Evolutionary conservation across 352 stramenopile genomes (phyloP).

Genomic region (Phytophthora quininea): DNA sequence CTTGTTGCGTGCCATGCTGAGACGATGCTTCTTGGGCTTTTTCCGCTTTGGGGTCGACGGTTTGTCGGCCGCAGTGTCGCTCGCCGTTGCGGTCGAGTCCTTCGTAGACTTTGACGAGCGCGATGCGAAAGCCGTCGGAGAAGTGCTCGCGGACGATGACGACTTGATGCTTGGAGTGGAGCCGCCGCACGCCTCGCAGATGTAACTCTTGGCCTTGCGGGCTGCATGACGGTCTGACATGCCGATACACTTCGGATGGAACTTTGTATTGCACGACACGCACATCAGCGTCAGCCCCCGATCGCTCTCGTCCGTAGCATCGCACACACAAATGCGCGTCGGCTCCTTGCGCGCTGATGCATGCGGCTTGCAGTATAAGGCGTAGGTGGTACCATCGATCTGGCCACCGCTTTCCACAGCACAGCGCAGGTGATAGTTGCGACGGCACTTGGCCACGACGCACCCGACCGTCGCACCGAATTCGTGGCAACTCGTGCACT

Average conservation of each 20-base stretch:
- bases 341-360: conserved; percentile 45
- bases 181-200: conserved; percentile 37
- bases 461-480: conserved; percentile 79
- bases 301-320: conserved; percentile 52
- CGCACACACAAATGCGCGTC: conserved; percentile 49
- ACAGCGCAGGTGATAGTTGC: conserved; percentile 83
- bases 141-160: conserved; percentile 15
- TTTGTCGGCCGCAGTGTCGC: conserved; percentile 19
- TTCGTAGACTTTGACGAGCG: conserved; percentile 21
- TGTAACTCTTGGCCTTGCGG: conserved; percentile 56
- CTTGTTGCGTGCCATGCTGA: conserved; percentile 39
- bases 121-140: conserved; percentile 16
- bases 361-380: conserved; percentile 76
- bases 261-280: conserved; percentile 64
- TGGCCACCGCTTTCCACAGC: conserved; percentile 73
- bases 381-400: conserved; percentile 78
- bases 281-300: conserved; percentile 62
- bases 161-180: conserved; percentile 22
- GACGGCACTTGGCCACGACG: conserved; percentile 75
- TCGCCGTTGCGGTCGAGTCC: conserved; percentile 16
- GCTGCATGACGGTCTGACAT: conserved; percentile 74
- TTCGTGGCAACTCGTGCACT: conserved; percentile 72
- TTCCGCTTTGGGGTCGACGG: conserved; percentile 26
- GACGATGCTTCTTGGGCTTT: conserved; percentile 33
- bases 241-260: conserved; percentile 83